Percentiles rank a stretch among this genome's conserved stretches.
Conservation (phyloP, 805 yeast species). For the Peterozyma toletana region DNA sequence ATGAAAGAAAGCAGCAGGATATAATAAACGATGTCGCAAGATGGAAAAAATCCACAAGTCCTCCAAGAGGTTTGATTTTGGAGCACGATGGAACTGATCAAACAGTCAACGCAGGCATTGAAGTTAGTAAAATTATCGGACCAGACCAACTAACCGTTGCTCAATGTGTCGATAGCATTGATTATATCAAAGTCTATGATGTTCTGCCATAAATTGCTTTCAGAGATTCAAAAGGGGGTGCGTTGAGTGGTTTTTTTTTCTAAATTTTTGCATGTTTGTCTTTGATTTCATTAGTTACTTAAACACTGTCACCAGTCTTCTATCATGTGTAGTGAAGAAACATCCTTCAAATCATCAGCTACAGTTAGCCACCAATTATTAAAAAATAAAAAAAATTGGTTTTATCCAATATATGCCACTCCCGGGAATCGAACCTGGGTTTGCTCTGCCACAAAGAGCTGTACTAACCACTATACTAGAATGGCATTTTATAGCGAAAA, state of each 20-base stretch:
- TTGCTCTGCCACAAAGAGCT: slow-evolving; percentile 11
- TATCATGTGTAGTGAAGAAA: too few relatives aligned
- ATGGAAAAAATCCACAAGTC: slow-evolving; percentile 33
- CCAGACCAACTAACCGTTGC: slow-evolving; percentile 57
- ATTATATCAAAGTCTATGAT: slow-evolving; percentile 30
- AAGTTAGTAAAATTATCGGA: slow-evolving; percentile 48
- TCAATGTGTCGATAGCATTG: slow-evolving; percentile 62
- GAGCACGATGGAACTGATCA: slow-evolving; percentile 75
- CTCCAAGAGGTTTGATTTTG: slow-evolving; percentile 58
- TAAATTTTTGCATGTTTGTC: too few relatives aligned
- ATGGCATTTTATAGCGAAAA: slow-evolving; percentile 6
- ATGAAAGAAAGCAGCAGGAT: slow-evolving; percentile 36
- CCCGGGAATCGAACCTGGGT: slow-evolving; percentile 11
- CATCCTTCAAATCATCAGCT: too few relatives aligned
- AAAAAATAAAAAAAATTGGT: slow-evolving; percentile 1
- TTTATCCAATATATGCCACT: slow-evolving; percentile 8
- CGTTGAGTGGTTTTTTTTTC: too few relatives aligned
- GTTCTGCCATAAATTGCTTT: neutral
- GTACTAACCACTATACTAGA: slow-evolving; percentile 11
- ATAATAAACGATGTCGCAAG: slow-evolving; percentile 47
- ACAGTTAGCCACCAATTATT: too few relatives aligned
- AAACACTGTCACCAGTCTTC: too few relatives aligned
- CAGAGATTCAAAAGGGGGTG: too few relatives aligned
- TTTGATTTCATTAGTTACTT: too few relatives aligned
- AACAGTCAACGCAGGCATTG: slow-evolving; percentile 66